Base-by-base conservation (phyloP, 176 grass and related monocot genomes). In the Hsuehochloa calcarea region DNA sequence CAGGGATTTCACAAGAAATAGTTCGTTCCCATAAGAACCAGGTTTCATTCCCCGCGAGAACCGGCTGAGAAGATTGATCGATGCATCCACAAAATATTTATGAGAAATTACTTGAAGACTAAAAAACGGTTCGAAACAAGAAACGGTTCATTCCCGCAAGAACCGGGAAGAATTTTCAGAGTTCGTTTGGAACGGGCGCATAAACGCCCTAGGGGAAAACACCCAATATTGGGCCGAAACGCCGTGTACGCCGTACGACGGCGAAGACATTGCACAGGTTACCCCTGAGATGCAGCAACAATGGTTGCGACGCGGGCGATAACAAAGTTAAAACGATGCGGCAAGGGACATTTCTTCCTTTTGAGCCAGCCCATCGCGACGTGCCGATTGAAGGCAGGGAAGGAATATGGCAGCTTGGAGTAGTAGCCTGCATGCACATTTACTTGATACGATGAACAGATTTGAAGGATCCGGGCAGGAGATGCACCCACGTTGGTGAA, bases 401-500 rank as follows among this genome's bases (percentile, higher is more conserved):
- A 29, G 29, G 29, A 29, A 29, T 29, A 29, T 29, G 29, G 29
- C 29, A 29, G 29, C 29, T 29, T 29, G 29, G 29, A 29, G 29
- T 29, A 1, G 29, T 29, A 29, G 29, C 29, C 29, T 29, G 29
- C 29, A 1, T 29, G 56, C 74, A 51, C 35, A 75, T 2, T 47
- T 69, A 85, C 29, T 25, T 66, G 72, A 86, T 78, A 44, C 19
- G 41, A 13, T 66, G 52, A 86, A 64, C 43, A 31, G 19, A 70
- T 77, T 71, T 64, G 0, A 80, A 68, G 61, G 47, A 74, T 89
- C 45, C 39, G 22, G 39, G 31, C 10, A 74, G 46, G 81, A 56
- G 87, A 89, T 85, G 82, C 76, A 69, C 76, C 82, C 76, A 89
- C 69, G 50, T 75, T 80, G 82, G 46, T 50, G 69, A 80, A 85